Evolutionary conservation across 371 early-diverging fungal species (phyloP).

Genomic region (Mortierella sp.): DNA sequence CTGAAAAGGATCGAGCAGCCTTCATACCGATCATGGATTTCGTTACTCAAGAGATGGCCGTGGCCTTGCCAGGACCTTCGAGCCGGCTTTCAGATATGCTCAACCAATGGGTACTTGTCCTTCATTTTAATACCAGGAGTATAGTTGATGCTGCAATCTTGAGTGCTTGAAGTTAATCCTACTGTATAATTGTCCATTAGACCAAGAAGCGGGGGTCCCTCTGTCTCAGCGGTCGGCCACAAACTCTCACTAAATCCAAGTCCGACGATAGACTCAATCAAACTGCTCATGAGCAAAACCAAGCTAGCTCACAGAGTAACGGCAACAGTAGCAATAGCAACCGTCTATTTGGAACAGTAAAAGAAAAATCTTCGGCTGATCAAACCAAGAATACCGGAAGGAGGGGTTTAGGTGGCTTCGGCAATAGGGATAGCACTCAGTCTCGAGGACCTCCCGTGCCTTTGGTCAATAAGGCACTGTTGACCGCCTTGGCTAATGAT

Average conservation of each 20-base stretch:
- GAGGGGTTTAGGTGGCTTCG: slow-evolving; percentile 18
- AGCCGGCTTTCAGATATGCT: slow-evolving; percentile 43
- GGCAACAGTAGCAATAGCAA: not conserved
- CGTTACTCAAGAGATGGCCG: slow-evolving; percentile 74
- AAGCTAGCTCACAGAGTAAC: not conserved
- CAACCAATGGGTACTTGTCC: slow-evolving; percentile 39
- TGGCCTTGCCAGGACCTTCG: slow-evolving; percentile 57
- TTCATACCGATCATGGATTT: slow-evolving; percentile 87
- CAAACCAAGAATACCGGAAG: slow-evolving; percentile 1
- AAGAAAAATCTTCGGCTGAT: slow-evolving; percentile 16
- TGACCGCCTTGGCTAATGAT: slow-evolving; percentile 70
- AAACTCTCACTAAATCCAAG: slow-evolving; percentile 18
- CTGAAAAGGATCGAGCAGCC: slow-evolving; percentile 62
- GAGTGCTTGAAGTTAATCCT: not conserved
- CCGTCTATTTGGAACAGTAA: slow-evolving; percentile 20
- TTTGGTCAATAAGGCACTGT: slow-evolving; percentile 60
- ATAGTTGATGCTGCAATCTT: not conserved
- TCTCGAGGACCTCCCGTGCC: slow-evolving; percentile 39
- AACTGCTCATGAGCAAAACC: slow-evolving; percentile 4
- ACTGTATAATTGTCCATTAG: slow-evolving; percentile 3
- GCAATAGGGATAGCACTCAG: slow-evolving; percentile 57
- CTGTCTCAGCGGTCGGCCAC: slow-evolving; percentile 11
- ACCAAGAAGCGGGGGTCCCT: slow-evolving; percentile 31
- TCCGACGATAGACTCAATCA: slow-evolving; percentile 37
- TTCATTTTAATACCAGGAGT: not conserved